Conservation (phyloP, 805 yeast genomes). For the Saccharomycopsis malanga region DNA sequence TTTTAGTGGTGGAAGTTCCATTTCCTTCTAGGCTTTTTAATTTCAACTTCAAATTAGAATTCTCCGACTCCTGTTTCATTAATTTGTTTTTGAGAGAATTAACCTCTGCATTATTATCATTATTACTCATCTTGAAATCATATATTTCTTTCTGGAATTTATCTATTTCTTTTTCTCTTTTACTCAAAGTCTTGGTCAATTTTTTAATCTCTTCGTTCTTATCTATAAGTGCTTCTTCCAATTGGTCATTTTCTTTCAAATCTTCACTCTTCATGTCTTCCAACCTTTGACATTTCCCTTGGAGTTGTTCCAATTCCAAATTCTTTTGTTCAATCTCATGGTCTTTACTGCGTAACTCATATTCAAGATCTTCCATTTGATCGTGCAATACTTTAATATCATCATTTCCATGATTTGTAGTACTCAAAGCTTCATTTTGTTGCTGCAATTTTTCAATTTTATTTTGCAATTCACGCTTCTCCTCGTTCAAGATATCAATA, state of each 20-base stretch:
- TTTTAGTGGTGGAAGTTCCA: slow-evolving; percentile 2
- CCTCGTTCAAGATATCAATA: slow-evolving; percentile 1
- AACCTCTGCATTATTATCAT: slow-evolving; percentile 9
- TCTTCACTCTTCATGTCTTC: slow-evolving; percentile 17
- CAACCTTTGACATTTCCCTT: slow-evolving; percentile 8
- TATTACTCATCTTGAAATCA: slow-evolving; percentile 12
- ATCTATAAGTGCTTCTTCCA: slow-evolving; percentile 16
- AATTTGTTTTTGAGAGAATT: slow-evolving; percentile 5
- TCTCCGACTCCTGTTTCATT: slow-evolving; percentile 13
- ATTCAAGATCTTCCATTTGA: slow-evolving; percentile 5
- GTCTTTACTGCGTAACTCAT: slow-evolving; percentile 8
- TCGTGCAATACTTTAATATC: not conserved
- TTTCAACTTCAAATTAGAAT: slow-evolving; percentile 16
- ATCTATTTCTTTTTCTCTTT: slow-evolving; percentile 24
- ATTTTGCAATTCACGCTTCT: slow-evolving; percentile 3
- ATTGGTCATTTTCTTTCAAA: slow-evolving; percentile 16
- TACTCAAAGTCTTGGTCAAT: slow-evolving; percentile 22
- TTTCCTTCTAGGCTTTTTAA: slow-evolving; percentile 20
- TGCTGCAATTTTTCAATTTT: slow-evolving; percentile 9
- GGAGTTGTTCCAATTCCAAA: slow-evolving; percentile 9
- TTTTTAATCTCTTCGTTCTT: slow-evolving; percentile 22
- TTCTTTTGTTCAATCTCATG: slow-evolving; percentile 19
- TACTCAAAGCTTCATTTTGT: not conserved
- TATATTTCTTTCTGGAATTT: slow-evolving; percentile 22
- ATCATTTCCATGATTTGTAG: not conserved